Base-by-base conservation (phyloP, 2,329 filamentous ascomycete species). In the Aspergillus aculeatus region DNA sequence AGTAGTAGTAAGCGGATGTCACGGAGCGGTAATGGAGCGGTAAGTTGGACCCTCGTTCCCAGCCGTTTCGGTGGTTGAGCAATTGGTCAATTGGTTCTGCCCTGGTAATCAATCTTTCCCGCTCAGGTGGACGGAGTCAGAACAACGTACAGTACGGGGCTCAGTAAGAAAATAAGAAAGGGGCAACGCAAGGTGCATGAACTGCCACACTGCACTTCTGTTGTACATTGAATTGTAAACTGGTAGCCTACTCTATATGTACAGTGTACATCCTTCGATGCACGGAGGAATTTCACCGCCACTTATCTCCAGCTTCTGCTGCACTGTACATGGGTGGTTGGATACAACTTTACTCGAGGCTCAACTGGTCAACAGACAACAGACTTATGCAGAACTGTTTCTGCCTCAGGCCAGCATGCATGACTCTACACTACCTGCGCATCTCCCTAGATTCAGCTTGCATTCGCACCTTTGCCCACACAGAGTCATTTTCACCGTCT, bases 141-240 rank as follows among this genome's bases (percentile, higher is more conserved):
- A 29, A 29, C 26, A 29, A 29, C 26, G 7, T 29, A 9, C 26
- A 7, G 26, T 29, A 29, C 26, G 26, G 26, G 9, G 26, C 26
- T 29, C 26, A 10, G 26, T 29, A 35, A 19, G 16, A 19, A n/a
- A 44, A 7, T 26, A 48, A 54, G 50, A 58, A 58, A 58, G 56
- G 56, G 56, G 56, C 44, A 55, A 55, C 44, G 53, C 53, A 55
- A 55, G 53, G 53, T 47, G 26, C 16, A n/a, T 16, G 16, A 55
- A 55, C 44, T 55, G 53, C 38, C 53, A 48, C 14, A n/a, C 38
- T 44, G 32, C 32, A 35, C 32, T 35, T 12, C 14, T 35, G 12
- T 35, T 35, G 32, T 16, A 29, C 26, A 29, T 29, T 0, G 7
- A 29, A 7, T 29, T 29, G 26, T 29, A 10, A 29, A 9, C 26